Conservation (phyloP, 768 basidiomycete species). For the Hypsizygus marmoreus region DNA sequence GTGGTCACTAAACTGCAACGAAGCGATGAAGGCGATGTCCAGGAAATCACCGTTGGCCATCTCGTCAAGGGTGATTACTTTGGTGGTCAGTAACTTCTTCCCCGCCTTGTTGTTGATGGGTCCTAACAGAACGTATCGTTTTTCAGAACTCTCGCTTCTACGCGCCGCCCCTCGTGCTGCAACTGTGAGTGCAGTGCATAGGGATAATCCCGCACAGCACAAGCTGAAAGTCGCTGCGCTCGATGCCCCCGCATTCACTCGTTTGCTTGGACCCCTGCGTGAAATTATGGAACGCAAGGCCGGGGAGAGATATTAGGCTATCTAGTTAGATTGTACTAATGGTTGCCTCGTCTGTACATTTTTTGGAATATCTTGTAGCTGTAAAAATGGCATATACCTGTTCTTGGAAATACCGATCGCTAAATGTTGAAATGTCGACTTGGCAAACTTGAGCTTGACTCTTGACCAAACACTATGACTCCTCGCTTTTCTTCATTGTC, state of each 20-base stretch:
- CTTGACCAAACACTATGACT: too few relatives aligned
- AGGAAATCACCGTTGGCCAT: constrained; percentile 71
- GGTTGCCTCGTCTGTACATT: constrained; percentile 24
- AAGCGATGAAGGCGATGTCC: constrained; percentile 55
- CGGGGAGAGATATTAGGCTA: constrained; percentile 60
- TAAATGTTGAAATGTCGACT: too few relatives aligned
- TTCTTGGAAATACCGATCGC: too few relatives aligned
- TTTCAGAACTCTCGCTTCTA: constrained; percentile 85
- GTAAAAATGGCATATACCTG: too few relatives aligned
- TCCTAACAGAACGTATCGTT: constrained; percentile 2
- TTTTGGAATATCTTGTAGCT: constrained; percentile 15
- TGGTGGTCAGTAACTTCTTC: constrained; percentile 65
- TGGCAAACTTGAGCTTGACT: too few relatives aligned
- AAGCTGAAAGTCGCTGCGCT: constrained; percentile 93
- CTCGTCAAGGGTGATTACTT: constrained; percentile 96
- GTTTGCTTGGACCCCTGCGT: constrained; percentile 87
- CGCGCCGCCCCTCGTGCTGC: constrained; percentile 90
- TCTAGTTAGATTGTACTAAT: constrained; percentile 21
- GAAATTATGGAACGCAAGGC: constrained; percentile 92
- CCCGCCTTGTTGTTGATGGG: not conserved
- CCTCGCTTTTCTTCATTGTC: too few relatives aligned
- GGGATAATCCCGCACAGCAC: constrained; percentile 46
- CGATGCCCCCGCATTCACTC: constrained; percentile 91
- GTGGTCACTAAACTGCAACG: constrained; percentile 77
- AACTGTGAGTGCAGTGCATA: constrained; percentile 83